Evolutionary conservation across 2,329 filamentous ascomycete genomes (phyloP), one percentile per base, ranked within the genome.

Genomic region (Sphaerulina vaccinii): DNA sequence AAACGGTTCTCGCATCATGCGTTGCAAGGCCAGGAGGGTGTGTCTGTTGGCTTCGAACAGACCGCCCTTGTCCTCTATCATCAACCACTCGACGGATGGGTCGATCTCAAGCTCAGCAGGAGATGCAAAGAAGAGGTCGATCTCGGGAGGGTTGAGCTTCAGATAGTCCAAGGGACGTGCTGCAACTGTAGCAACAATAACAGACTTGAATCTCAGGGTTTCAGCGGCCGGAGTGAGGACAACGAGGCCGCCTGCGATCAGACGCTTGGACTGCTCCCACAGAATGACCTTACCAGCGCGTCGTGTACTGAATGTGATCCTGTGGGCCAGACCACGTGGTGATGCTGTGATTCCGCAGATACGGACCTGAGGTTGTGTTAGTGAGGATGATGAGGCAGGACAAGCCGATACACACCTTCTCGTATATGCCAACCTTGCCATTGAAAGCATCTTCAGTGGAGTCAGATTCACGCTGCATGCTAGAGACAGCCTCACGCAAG

Each of bases 11-110:
- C 68, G 67, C 51, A 70, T 77, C 70, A 80, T 67, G 70, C 83
- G 75, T 72, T 96, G 89, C 1, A 96, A 70, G 0, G 87, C 85
- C 11, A 81, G 73, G 65, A 96, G 76, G 0, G 84, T 85, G 65
- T 95, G 83, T 0, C 88, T 79, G 32, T 82, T 78, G 0, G 87
- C 82, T 67, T 96, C 91, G 57, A 83, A 96, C 65, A 90, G 95
- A 1, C 87, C 85, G 0, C 70, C 69, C 2, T 84, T 79, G 1
- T 86, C 79, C 64, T 96, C 89, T 0, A 96, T 72, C 88, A 96
- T 95, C 9, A 91, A 70, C 68, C 84, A 85, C 60, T 87, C 83
- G 27, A 79, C 69, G 13, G 79, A 77, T 0, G 89, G 83, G 62
- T 96, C 86, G 42, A 95, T 75, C 16, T 81, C 74, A 0, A 84